Evolutionary conservation across 192 early-diverging fungal genomes (phyloP), one percentile per base, ranked within the genome.

Genomic region (Dissophora globulifera): DNA sequence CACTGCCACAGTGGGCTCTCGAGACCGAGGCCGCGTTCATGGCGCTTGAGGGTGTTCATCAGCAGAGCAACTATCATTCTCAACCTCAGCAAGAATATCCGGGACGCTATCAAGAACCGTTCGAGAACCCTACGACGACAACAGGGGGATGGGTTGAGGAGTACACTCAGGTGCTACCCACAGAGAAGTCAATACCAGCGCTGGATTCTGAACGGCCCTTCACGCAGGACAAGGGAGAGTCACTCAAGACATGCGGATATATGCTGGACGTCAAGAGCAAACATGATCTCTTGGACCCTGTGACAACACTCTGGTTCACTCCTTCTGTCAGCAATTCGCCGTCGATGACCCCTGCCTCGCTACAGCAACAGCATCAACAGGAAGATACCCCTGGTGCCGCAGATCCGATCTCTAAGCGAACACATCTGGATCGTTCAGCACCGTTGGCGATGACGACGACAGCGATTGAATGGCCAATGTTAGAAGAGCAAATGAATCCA

Each of bases 1-100:
- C 67, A 15, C 22, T 69, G 20, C 49, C 67, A 20, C 50, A 56
- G 22, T 69, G 67, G 67, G 67, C 67, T 19, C 59, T 69, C 35
- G 58, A 60, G 50, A 59, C 67, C 2, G 47, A 69, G 23, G 67
- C 67, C 1, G 67, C 67, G 20, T 31, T 69, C 16, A 51, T 69
- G 57, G 67, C 59, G 22, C 52, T 69, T 46, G 67, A 69, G 30
- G 31, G 48, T 3, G 42, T 47, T 25, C 50, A 60, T 25, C 15
- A 60, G 30, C 40, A 69, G 15, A 22, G 60, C 30, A 27, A 38
- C 16, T 4, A 1, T 29, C 17, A 22, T 11, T 12, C 5, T n/a
- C 25, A 20, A 25, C 31, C n/a, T 17, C 35, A 12, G 25, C 12
- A 17, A 15, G 26, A n/a, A n/a, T n/a, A n/a, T n/a, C n/a, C n/a